Base-by-base conservation (phyloP, 495 filamentous ascomycete genomes). In the Rhypophila decipiens region DNA sequence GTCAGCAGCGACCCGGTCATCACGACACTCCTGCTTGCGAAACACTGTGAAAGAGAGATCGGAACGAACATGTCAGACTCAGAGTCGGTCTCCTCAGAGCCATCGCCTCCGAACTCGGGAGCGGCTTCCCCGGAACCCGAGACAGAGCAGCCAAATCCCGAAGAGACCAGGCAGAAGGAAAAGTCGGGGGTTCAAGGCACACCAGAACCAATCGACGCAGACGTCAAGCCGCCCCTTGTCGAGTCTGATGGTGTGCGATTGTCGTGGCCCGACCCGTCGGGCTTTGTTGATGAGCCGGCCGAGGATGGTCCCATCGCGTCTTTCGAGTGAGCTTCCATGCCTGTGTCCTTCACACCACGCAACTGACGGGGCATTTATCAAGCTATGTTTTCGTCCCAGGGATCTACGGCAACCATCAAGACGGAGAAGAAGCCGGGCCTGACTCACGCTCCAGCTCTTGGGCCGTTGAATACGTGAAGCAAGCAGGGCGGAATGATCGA, bases 361-460 rank as follows among this genome's bases (percentile, higher is more conserved):
- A 42, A 15, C 39, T 42, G 39, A 42, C 39, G 27, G 27, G 13
- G 21, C 20, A 24, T 40, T 23, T 39, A 18, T 11, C 5, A 27
- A 51, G 49, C 24, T 45, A 43, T 24, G 33, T 51, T 2, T 29
- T 51, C 22, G 34, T 46, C 2, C 49, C 42, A 19, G 49, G 49
- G 9, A 40, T 51, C 15, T 51, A 51, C 24, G 49, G 49, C 15
- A 21, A 18, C 12, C 44, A 29, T 24, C 15, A 39, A 39, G 24
- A 51, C 42, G 42, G 29, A 39, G 36, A 4, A 35, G 23, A 19
- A 9, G 42, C 42, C 29, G 42, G 42, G 24, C 34, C 42, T 9
- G 49, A 24, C 39, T 23, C 35, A 15, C 49, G 19, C 10, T 44
- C 47, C 11, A 29, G 35, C 11, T 46, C 49, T 7, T 34, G 49